phyloP scores from a whole-genome alignment of 179 eudicot species.

The Nepenthes alata region DNA sequence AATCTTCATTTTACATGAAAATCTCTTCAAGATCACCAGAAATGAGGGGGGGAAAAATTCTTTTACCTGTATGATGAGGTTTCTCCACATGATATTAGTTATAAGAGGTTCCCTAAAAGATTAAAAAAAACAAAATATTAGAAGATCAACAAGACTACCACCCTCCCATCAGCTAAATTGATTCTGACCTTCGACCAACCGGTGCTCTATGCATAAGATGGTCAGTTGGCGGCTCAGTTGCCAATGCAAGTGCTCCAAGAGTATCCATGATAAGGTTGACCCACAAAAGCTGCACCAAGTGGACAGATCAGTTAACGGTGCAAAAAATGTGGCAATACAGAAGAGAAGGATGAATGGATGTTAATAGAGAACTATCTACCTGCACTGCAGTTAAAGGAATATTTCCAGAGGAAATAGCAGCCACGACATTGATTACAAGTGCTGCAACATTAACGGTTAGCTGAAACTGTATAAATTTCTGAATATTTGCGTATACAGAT shows the following conservation, averaged over 20 bases:
- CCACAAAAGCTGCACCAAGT: conserved; percentile 67
- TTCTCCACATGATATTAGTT: conserved; percentile 97
- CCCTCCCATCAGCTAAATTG: too few relatives aligned
- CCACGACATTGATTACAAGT: conserved; percentile 75
- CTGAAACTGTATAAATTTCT: conserved; percentile 95
- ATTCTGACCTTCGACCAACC: conserved; percentile 71
- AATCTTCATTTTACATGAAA: neutral
- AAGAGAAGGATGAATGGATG: neutral
- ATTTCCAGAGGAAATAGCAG: conserved; percentile 73
- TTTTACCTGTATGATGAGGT: conserved; percentile 65
- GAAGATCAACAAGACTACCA: neutral
- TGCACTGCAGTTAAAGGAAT: conserved; percentile 86
- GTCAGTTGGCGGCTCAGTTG: conserved; percentile 96
- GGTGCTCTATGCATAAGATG: conserved; percentile 82
- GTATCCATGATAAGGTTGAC: conserved; percentile 97
- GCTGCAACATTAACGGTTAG: conserved; percentile 95
- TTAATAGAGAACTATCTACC: conserved; percentile 23
- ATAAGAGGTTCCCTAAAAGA: conserved; percentile 83
- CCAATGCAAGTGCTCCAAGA: conserved; percentile 90
- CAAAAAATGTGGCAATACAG: neutral
- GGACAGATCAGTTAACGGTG: neutral
- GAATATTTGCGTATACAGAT: conserved; percentile 90
- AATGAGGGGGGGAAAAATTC: neutral
- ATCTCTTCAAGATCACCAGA: neutral
- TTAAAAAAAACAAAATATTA: neutral